phyloP scores from a whole-genome alignment of 2,329 filamentous ascomycete genomes.

The Cladosporium sphaerospermum region DNA sequence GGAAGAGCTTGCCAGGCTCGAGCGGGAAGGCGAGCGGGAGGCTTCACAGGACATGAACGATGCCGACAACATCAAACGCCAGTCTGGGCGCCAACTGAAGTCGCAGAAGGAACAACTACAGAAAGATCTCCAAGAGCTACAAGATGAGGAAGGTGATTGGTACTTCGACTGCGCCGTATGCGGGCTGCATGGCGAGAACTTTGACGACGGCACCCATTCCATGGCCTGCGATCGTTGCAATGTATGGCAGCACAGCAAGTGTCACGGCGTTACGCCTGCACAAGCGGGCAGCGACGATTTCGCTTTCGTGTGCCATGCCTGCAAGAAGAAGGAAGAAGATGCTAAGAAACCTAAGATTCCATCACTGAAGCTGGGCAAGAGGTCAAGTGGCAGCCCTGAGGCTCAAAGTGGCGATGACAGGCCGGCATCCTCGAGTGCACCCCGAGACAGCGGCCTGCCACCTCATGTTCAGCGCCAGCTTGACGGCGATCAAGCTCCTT shows the following conservation, averaged over 20 bases:
- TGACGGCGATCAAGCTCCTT: constrained; percentile 12
- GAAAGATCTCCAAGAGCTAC: constrained; percentile 67
- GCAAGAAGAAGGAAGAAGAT: constrained; percentile 61
- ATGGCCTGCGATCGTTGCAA: constrained; percentile 91
- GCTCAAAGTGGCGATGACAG: constrained; percentile 14
- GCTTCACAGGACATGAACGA: constrained; percentile 23
- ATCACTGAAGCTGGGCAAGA: constrained; percentile 50
- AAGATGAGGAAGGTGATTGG: constrained; percentile 73
- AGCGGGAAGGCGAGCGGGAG: constrained; percentile 45
- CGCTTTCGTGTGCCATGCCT: constrained; percentile 75
- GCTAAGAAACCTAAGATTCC: constrained; percentile 57
- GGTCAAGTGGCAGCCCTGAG: constrained; percentile 21
- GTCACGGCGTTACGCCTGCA: constrained; percentile 69
- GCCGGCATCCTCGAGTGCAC: constrained; percentile 2
- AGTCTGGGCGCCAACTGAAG: constrained; percentile 75
- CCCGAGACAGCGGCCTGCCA: constrained; percentile 15
- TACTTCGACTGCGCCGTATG: constrained; percentile 87
- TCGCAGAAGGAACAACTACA: constrained; percentile 75
- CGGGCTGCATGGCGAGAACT: constrained; percentile 78
- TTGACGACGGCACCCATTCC: constrained; percentile 88
- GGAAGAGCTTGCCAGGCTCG: constrained; percentile 72
- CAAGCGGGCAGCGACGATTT: constrained; percentile 83
- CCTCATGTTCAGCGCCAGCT: constrained; percentile 24
- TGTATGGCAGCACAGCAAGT: constrained; percentile 95
- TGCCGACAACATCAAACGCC: constrained; percentile 41